Evolutionary conservation across 139 green algal species (phyloP).

Genomic region (Micractinium conductrix): DNA sequence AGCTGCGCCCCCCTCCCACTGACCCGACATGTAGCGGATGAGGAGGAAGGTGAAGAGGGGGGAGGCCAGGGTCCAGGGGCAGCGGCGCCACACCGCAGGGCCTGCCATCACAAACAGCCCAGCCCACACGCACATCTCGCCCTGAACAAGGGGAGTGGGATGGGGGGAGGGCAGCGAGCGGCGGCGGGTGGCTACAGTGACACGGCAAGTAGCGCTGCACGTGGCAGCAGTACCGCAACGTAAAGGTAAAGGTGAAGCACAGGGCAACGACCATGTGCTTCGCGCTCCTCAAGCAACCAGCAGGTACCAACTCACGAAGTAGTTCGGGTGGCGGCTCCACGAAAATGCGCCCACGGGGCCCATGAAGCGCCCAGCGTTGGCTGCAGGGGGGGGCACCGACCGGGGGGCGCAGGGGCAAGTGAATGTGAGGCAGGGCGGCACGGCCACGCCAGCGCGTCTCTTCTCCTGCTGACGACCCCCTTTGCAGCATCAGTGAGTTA

Average conservation of each 20-base stretch:
- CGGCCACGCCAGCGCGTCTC: not conserved
- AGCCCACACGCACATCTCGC: conserved; percentile 52
- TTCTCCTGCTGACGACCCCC: too few species aligned
- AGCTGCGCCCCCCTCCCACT: too few species aligned
- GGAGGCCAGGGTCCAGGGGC: conserved; percentile 39
- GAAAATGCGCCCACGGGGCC: conserved; percentile 33
- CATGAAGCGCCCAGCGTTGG: conserved; percentile 43
- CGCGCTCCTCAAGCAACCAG: not conserved
- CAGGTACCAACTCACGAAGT: conserved; percentile 37
- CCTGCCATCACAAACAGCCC: conserved; percentile 38
- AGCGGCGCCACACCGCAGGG: conserved; percentile 12
- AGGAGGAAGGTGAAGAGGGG: conserved; percentile 48
- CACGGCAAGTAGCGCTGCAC: not conserved
- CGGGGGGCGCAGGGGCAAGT: not conserved
- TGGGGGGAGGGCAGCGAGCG: not conserved
- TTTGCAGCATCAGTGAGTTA: too few species aligned
- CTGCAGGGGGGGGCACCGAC: conserved; percentile 19
- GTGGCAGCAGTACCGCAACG: not conserved
- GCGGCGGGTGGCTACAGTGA: not conserved
- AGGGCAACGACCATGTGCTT: not conserved
- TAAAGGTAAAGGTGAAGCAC: not conserved
- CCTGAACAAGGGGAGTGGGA: not conserved
- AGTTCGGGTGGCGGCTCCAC: conserved; percentile 49
- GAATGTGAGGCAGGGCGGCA: not conserved
- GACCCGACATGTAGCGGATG: conserved; percentile 36